Percentiles rank a stretch among this genome's conserved stretches.
Conservation (phyloP, 108 stramenopile genomes). For the Nannochloropsis gaditana region DNA sequence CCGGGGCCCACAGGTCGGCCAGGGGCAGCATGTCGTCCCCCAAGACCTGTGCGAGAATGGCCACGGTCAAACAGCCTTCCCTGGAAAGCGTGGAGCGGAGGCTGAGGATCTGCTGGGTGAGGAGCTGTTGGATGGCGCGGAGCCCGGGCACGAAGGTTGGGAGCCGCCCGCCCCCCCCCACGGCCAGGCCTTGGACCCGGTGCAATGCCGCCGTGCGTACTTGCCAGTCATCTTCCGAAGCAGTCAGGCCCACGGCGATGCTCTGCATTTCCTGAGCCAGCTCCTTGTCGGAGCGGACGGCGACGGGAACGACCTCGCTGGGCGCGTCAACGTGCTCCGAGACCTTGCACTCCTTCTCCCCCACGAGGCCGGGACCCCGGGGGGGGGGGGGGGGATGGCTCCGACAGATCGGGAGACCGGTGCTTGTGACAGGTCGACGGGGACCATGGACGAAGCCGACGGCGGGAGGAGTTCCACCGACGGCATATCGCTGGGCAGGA, state of each 20-base stretch:
- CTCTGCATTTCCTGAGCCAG: not conserved
- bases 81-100: not conserved
- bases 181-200: not conserved
- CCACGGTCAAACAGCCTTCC: not conserved
- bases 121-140: not conserved
- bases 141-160: not conserved
- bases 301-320: not conserved
- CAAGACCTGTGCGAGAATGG: not conserved
- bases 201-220: not conserved
- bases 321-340: not conserved
- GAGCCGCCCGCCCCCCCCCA: not conserved
- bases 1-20: not conserved
- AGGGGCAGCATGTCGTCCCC: not conserved
- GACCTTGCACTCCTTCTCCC: conserved; percentile 15
- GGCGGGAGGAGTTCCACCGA: not conserved
- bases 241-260: not conserved
- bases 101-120: not conserved
- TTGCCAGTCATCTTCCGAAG: not conserved
- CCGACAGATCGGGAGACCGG: not conserved
- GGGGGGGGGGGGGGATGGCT: too few species aligned
- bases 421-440: not conserved
- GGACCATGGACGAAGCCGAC: not conserved
- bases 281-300: not conserved
- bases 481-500: not conserved
- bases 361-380: not conserved